Evolutionary conservation across 306 rosid genomes (phyloP).

Genomic region (Cicer chorassanicum): DNA sequence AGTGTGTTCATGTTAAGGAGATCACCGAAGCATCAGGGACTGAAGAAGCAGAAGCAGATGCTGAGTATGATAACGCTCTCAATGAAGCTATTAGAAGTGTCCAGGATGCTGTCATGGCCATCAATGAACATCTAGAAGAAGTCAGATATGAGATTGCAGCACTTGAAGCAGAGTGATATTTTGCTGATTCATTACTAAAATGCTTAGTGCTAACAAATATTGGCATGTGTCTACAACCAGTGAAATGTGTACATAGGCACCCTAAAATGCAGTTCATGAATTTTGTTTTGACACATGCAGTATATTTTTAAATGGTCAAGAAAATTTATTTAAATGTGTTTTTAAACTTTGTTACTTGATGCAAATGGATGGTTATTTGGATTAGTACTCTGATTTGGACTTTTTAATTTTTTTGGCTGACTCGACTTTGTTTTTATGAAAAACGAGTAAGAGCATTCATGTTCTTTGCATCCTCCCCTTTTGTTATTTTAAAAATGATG

Average conservation of each 20-base stretch:
- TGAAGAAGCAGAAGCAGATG: conserved; percentile 91
- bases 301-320: not conserved
- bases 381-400: not conserved
- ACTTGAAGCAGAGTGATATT: conserved; percentile 63
- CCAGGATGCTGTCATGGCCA: conserved; percentile 81
- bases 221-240: conserved; percentile 5
- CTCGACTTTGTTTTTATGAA: not conserved
- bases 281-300: conserved; percentile 20
- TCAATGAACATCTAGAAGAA: conserved; percentile 87
- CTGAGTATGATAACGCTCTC: conserved; percentile 83
- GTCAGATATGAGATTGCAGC: conserved; percentile 95
- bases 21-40: conserved; percentile 87
- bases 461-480: not conserved
- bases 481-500: not conserved
- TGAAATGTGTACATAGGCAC: conserved; percentile 50
- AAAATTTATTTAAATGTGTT: conserved; percentile 1
- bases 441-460: not conserved
- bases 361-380: conserved; percentile 14
- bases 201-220: conserved; percentile 25
- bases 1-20: conserved; percentile 78
- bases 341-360: not conserved
- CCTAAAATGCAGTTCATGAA: conserved; percentile 36
- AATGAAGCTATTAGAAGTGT: conserved; percentile 90
- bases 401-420: not conserved
- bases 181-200: conserved; percentile 6